Percentiles rank a stretch among this genome's conserved stretches.
Conservation (phyloP, 306 rosid genomes). For the Cicer pinnatifidum region DNA sequence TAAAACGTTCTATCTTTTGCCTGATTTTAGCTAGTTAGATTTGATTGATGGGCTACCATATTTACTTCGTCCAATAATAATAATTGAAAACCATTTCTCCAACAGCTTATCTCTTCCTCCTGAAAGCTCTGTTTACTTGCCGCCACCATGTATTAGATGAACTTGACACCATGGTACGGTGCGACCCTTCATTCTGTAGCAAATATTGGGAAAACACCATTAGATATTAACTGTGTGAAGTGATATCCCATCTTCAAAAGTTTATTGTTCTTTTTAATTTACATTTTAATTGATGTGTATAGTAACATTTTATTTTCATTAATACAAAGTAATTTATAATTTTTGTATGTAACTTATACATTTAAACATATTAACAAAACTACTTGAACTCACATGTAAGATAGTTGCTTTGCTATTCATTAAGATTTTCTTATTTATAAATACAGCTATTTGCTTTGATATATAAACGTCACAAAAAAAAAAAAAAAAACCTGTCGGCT, state of each 20-base stretch:
- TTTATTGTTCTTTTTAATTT: neutral
- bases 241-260: neutral
- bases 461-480: neutral
- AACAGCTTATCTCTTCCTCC: constrained; percentile 31
- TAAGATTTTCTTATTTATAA: neutral
- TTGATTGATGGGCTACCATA: constrained; percentile 55
- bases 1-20: constrained; percentile 49
- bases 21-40: constrained; percentile 22
- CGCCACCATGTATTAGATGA: neutral
- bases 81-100: constrained; percentile 41
- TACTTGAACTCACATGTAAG: neutral
- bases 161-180: constrained; percentile 16
- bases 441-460: neutral
- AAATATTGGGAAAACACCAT: neutral
- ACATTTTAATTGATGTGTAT: neutral
- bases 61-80: neutral
- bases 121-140: constrained; percentile 15
- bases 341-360: neutral
- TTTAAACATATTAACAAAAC: neutral
- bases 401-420: neutral
- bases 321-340: neutral
- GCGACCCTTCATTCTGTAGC: neutral
- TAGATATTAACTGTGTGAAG: constrained; percentile 6
- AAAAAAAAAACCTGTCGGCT: neutral
- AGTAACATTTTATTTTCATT: neutral